Conservation (phyloP, 1,139 yeast species). For the Lizanozyma gosingica region DNA sequence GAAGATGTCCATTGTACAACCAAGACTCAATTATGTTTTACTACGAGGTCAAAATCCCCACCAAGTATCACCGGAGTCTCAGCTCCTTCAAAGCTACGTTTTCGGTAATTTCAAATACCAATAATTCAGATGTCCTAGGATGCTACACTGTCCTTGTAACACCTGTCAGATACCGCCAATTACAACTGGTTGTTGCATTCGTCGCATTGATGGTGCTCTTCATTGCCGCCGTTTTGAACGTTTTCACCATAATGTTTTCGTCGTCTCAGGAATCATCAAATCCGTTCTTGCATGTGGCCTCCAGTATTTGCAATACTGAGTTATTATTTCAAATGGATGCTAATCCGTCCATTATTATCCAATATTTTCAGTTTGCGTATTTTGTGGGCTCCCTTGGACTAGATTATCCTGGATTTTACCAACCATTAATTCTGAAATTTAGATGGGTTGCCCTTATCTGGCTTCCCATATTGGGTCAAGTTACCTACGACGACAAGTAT, state of each 20-base stretch:
- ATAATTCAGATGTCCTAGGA: slow-evolving; percentile 28
- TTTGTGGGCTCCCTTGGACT: slow-evolving; percentile 49
- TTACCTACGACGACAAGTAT: not conserved
- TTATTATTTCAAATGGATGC: slow-evolving; percentile 52
- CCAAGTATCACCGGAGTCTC: slow-evolving; percentile 10
- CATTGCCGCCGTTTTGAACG: slow-evolving; percentile 32
- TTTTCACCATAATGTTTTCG: slow-evolving; percentile 38
- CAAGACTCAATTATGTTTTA: slow-evolving; percentile 32
- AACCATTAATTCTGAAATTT: slow-evolving; percentile 39
- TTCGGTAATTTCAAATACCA: slow-evolving; percentile 31
- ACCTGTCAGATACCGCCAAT: slow-evolving; percentile 27
- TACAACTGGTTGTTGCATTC: slow-evolving; percentile 28
- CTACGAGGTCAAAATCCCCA: slow-evolving; percentile 16
- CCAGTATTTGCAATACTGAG: slow-evolving; percentile 53
- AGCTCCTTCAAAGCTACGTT: slow-evolving; percentile 37
- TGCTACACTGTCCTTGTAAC: slow-evolving; percentile 44
- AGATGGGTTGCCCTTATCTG: slow-evolving; percentile 33
- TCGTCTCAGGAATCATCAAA: slow-evolving; percentile 58
- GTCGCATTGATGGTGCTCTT: slow-evolving; percentile 35
- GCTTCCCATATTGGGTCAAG: slow-evolving; percentile 11
- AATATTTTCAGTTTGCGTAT: slow-evolving; percentile 50
- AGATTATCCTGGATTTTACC: slow-evolving; percentile 57
- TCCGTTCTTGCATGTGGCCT: slow-evolving; percentile 48
- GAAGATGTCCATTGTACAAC: slow-evolving; percentile 31
- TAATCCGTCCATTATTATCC: slow-evolving; percentile 37